A percentile compares a stretch with the other conserved stretches of the same genome.
Evolutionary conservation across 495 filamentous ascomycete genomes (phyloP).

Genomic region (Hypoxylon rickii): DNA sequence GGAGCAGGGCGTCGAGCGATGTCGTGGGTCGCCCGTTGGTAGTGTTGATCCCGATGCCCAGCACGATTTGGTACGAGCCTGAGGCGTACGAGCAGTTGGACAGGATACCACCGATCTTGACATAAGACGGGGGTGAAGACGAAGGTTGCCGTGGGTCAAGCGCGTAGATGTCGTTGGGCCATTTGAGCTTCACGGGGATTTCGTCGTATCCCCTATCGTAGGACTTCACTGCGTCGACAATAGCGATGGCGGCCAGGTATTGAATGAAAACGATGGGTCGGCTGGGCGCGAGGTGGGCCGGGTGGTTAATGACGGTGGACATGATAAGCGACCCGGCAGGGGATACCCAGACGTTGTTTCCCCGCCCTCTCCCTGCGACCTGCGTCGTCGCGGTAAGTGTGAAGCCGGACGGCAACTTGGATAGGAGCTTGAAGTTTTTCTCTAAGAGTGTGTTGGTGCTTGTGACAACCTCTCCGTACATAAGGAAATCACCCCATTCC

Average conservation of each 20-base stretch:
- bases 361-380: slow-evolving; percentile 87
- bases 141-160: slow-evolving; percentile 64
- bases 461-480: slow-evolving; percentile 93
- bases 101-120: slow-evolving; percentile 93
- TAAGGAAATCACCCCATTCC: slow-evolving; percentile 73
- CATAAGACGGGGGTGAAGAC: slow-evolving; percentile 61
- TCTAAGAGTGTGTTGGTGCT: slow-evolving; percentile 95
- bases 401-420: slow-evolving; percentile 77
- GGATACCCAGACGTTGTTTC: slow-evolving; percentile 93
- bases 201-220: slow-evolving; percentile 73
- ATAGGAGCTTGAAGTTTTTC: slow-evolving; percentile 81
- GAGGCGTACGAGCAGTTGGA: slow-evolving; percentile 83
- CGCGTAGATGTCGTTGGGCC: slow-evolving; percentile 97
- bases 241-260: slow-evolving; percentile 89
- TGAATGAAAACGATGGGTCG: slow-evolving; percentile 94
- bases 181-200: slow-evolving; percentile 86
- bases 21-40: slow-evolving; percentile 87
- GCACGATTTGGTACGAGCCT: slow-evolving; percentile 81
- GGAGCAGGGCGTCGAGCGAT: slow-evolving; percentile 74
- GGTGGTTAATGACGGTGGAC: slow-evolving; percentile 83
- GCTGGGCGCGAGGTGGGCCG: slow-evolving; percentile 65
- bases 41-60: slow-evolving; percentile 88
- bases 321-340: slow-evolving; percentile 86
- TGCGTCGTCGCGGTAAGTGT: slow-evolving; percentile 92
- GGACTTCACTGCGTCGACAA: slow-evolving; percentile 78